A percentile compares a stretch with the other conserved stretches of the same genome.
Conservation (phyloP, 2,329 filamentous ascomycete genomes). For the Fusarium guadeloupense region DNA sequence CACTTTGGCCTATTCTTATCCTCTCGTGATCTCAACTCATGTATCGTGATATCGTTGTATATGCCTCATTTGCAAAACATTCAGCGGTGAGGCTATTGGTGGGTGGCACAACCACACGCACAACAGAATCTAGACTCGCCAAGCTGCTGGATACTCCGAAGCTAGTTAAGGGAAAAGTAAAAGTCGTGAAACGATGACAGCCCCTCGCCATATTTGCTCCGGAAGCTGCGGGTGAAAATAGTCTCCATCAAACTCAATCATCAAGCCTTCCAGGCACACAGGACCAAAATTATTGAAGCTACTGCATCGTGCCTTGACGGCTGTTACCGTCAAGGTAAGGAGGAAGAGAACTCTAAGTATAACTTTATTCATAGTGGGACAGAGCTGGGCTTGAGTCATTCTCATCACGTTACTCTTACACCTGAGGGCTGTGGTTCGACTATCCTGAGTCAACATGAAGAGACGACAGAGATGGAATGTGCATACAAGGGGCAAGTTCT, state of each 20-base stretch:
- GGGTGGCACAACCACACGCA: slow-evolving; percentile 5
- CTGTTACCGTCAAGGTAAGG: neutral
- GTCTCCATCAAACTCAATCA: slow-evolving; percentile 1
- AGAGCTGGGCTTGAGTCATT: neutral
- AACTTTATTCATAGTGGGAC: too few species aligned
- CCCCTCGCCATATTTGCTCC: neutral
- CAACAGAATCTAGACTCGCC: slow-evolving; percentile 4
- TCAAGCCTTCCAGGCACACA: slow-evolving; percentile 17
- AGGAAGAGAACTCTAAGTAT: neutral
- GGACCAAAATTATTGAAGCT: slow-evolving; percentile 9
- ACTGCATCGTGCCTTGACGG: neutral
- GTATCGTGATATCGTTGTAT: neutral
- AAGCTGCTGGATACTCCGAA: slow-evolving; percentile 7
- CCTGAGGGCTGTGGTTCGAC: neutral
- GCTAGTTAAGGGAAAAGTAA: slow-evolving; percentile 4
- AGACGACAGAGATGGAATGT: neutral
- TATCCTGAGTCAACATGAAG: neutral
- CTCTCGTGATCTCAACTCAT: neutral
- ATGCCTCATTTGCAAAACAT: neutral
- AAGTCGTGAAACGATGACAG: slow-evolving; percentile 5
- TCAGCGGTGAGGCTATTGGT: slow-evolving; percentile 12
- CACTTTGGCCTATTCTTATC: neutral
- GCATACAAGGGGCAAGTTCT: too few species aligned
- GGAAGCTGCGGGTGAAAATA: neutral
- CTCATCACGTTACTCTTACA: neutral